A percentile compares a stretch with the other conserved stretches of the same genome.
Evolutionary conservation across 208 protist genomes (phyloP).

Genomic region (Trichomonas tenax): DNA sequence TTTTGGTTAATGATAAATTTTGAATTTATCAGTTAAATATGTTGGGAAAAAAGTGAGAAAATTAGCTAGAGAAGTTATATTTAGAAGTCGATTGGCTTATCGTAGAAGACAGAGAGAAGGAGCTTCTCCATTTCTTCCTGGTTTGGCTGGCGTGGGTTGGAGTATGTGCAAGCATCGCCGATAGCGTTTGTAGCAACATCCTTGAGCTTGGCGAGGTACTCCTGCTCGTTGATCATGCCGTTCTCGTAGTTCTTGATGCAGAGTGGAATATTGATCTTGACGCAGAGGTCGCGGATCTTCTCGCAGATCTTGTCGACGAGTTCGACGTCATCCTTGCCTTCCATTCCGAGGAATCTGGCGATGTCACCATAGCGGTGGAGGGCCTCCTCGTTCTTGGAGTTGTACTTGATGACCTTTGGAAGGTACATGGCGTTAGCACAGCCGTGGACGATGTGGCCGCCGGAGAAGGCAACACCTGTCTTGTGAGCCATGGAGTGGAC

Average conservation of each 20-base stretch:
- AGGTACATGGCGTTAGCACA: constrained; percentile 35
- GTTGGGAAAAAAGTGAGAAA: no score
- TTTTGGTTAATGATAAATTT: no score
- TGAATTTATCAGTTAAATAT: no score
- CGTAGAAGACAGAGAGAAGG: not conserved
- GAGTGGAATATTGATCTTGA: not conserved
- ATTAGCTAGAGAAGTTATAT: not conserved
- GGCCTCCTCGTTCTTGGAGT: not conserved
- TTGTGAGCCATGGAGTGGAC: constrained; percentile 42
- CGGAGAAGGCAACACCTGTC: not conserved
- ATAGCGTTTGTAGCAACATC: not conserved
- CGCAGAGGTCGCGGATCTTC: not conserved
- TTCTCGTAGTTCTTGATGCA: not conserved
- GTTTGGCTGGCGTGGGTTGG: not conserved
- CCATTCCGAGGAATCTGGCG: not conserved
- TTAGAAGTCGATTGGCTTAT: not conserved
- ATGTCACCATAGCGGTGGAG: not conserved
- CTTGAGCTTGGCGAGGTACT: not conserved
- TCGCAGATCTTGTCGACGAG: not conserved
- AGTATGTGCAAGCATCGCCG: not conserved
- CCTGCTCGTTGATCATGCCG: not conserved
- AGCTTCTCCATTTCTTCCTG: not conserved
- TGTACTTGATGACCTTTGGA: constrained; percentile 13
- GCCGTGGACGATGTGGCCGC: constrained; percentile 32
- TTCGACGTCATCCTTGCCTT: not conserved